Evolutionary conservation across 2,329 filamentous ascomycete genomes (phyloP).

Genomic region (Pezicula radicicola): DNA sequence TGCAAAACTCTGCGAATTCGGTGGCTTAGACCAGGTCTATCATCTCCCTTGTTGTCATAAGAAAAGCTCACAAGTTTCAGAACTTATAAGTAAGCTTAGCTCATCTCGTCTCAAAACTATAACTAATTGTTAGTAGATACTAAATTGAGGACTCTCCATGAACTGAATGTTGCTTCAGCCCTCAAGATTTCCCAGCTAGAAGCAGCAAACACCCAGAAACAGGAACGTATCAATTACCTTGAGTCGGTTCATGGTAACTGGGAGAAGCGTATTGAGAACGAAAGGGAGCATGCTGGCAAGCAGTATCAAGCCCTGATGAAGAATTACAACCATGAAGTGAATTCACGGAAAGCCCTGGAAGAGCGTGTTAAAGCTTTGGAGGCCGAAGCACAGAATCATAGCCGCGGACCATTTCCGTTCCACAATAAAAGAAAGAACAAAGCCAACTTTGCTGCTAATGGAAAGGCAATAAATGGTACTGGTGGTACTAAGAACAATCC

Average conservation of each 20-base stretch:
- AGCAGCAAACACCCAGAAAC: constrained; percentile 8
- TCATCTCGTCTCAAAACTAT: background rate
- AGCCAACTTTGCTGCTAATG: background rate
- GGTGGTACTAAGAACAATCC: background rate
- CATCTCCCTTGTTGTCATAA: constrained; percentile 43
- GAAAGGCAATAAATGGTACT: background rate
- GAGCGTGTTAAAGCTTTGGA: constrained; percentile 10
- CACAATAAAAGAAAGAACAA: constrained; percentile 8
- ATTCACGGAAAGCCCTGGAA: constrained; percentile 11
- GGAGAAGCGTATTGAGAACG: constrained; percentile 15
- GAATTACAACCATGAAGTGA: constrained; percentile 14
- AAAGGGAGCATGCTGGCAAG: constrained; percentile 16
- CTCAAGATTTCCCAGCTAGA: constrained; percentile 7
- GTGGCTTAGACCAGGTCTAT: constrained; percentile 45
- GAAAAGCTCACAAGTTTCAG: constrained; percentile 28
- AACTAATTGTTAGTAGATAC: constrained; percentile 11
- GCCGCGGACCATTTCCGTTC: background rate
- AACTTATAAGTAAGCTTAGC: constrained; percentile 30
- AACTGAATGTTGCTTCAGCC: constrained; percentile 4
- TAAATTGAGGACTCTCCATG: constrained; percentile 13
- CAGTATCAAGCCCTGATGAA: constrained; percentile 17
- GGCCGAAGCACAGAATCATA: constrained; percentile 1
- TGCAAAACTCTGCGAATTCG: constrained; percentile 40
- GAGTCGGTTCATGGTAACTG: constrained; percentile 13
- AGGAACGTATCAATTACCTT: constrained; percentile 14